Evolutionary conservation across 2,329 filamentous ascomycete species (phyloP), one percentile per base, ranked within the genome.

Genomic region (Chaetomiaceae sp.): DNA sequence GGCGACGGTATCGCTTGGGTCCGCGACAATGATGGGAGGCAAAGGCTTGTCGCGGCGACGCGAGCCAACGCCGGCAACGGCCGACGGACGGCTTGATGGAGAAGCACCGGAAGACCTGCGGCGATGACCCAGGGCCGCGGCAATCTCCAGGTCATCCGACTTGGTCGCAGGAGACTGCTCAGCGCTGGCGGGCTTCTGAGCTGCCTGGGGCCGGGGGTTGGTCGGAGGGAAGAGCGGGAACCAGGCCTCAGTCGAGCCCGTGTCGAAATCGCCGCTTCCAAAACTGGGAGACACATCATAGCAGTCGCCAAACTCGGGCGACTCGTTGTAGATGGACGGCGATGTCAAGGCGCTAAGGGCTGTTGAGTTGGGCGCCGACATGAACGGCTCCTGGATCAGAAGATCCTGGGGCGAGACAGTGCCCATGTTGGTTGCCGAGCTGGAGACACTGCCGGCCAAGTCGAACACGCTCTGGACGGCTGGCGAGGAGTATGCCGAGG

Each of bases 401-500:
- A 95, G 77, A 65, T 96, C 90, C 70, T 88, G 85, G 19, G 91
- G 91, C 57, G 91, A 96, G 58, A 96, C 81, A 38, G 91, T 96
- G 63, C 79, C 81, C 66, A 83, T 66, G 67, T 82, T 79, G 66
- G 74, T 76, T 27, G 71, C 71, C 48, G 77, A 75, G 68, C 75
- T 78, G 40, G 76, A 72, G 36, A 71, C 71, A 60, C 72, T 75
- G 55, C 69, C 68, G 54, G 64, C 71, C 61, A 78, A 68, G 63
- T 83, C 81, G 69, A 81, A 81, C 46, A 73, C 72, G 31, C 70
- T 71, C 43, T 73, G 68, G 44, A 79, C 67, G 52, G 74, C 76
- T 27, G 80, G 79, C 53, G 80, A 82, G 50, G 78, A 78, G 66
- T 76, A 81, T 57, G 74, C 73, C 59, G 76, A 73, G 58, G 75